Evolutionary conservation across 352 stramenopile species (phyloP), one percentile per base, ranked within the genome.

Genomic region (Pythium apleroticum): DNA sequence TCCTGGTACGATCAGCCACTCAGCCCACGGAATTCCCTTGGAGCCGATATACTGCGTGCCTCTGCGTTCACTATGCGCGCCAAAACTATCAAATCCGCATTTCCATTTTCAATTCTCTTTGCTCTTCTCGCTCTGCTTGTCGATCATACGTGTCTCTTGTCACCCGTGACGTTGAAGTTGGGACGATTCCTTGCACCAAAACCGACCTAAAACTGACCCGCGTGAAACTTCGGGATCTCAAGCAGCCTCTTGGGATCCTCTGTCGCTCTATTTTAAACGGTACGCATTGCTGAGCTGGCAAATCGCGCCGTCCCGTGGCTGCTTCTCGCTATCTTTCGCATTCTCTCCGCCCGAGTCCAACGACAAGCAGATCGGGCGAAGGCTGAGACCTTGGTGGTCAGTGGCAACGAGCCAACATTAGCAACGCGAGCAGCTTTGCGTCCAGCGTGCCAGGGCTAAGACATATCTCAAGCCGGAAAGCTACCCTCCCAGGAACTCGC

Each of bases 381-480:
- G 20, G n/a, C 43, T 10, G 20, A 50, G n/a, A 5, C 46, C 12
- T n/a, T 28, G 46, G 46, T 53, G 46, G 46, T 22, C 46, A 53
- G 46, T 53, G 25, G 14, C 5, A 35, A 28, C 12, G 46, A 53
- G 46, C 46, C 46, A 53, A 53, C 46, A 53, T 35, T 53, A 53
- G 46, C 46, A 53, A 53, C 25, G 46, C 24, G 22, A 50, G 35
- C 41, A 49, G 46, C 46, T 53, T 53, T 53, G 46, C 14, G 46
- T 53, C 46, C 46, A 53, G 46, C 12, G 25, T 24, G 24, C 4
- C 5, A 53, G 46, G 8, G 46, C 46, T 20, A 53, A 53, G 46
- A 35, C 46, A 14, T 6, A 0, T 27, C 41, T 24, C 46, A 53
- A 22, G 10, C 12, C 1, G 24, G 46, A 28, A 53, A 53, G 46